Base-by-base conservation (phyloP, 441 rosid genomes). In the Lepidium campestre region DNA sequence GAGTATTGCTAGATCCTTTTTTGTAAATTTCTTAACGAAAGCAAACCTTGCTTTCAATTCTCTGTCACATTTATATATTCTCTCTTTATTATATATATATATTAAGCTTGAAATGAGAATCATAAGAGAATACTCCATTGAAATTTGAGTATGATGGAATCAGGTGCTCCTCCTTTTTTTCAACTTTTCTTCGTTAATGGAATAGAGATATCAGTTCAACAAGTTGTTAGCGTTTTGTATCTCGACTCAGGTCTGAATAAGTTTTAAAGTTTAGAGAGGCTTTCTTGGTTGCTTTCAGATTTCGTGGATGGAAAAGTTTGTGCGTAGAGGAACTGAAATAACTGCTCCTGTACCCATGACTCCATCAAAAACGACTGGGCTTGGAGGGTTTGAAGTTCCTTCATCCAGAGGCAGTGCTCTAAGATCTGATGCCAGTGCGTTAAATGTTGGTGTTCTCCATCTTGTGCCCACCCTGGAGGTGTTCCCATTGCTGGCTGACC, bases 221-320 rank as follows among this genome's bases (percentile, higher is more conserved):
- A 32, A 29, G 64, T 59, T 36, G 31, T 20, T 67, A 42, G 42
- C 5, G 6, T 67, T 61, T 6, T 53, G 49, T 59, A 13, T 54
- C 68, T 67, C 13, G 25, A 53, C 22, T 50, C 22, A 2, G 8
- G 7, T 56, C 4, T 53, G 2, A 42, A 57, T 46, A 58, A 57
- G 39, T 45, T 47, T 67, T 48, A 29, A 8, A 18, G 27, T 10
- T 45, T 3, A 9, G 67, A 55, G 40, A 2, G 40, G 1, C 10
- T 34, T 63, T 42, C 14, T 11, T 64, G 62, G 12, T 59, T 72
- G 36, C 67, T 74, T 42, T 57, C 69, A 94, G 99, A 94, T 94
- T 68, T 94, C 99, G 0, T 94, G 99, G 99, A 91, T 91, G 99
- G 94, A 94, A 67, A 94, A 94, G 75, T 94, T 94, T 80, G 93